Evolutionary conservation across 108 stramenopile species (phyloP).

Genomic region (Nannochloropsis gaditana): DNA sequence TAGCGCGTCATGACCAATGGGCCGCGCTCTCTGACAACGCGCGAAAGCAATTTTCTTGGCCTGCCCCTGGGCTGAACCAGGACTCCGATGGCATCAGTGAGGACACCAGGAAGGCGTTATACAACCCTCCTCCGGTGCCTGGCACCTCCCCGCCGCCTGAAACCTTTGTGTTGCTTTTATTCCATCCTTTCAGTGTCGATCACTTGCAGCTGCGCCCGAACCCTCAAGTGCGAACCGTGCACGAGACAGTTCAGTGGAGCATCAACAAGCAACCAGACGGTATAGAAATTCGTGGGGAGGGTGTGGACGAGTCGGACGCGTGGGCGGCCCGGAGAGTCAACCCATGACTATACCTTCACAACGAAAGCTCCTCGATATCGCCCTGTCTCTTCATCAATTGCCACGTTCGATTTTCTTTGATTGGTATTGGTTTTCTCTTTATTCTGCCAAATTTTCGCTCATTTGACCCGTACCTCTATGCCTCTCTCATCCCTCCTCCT

Average conservation of each 20-base stretch:
- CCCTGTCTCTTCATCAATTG: too few relatives aligned
- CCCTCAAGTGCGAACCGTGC: background rate
- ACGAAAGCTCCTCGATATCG: too few relatives aligned
- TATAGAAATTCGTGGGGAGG: background rate
- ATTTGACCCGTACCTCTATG: background rate
- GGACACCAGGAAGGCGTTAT: background rate
- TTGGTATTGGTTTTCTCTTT: background rate
- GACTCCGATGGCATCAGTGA: background rate
- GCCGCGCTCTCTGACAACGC: slow-evolving; percentile 13
- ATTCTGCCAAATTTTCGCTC: background rate
- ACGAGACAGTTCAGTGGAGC: background rate
- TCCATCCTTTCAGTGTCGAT: slow-evolving; percentile 1
- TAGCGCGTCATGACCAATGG: background rate
- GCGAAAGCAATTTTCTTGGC: slow-evolving; percentile 3
- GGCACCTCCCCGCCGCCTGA: background rate
- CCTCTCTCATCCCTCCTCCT: background rate
- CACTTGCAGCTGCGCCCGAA: background rate
- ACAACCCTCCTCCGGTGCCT: background rate
- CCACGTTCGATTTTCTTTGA: background rate
- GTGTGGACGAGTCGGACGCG: background rate
- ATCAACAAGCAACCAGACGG: background rate
- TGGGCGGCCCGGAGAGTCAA: background rate
- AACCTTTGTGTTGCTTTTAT: slow-evolving; percentile 8
- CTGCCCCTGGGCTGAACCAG: background rate
- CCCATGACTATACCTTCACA: background rate